These are phyloP conservation scores for Barnettozyma wickerhamii DNA, from an alignment of 805 yeast species.

Conservation along the genomic window DNA sequence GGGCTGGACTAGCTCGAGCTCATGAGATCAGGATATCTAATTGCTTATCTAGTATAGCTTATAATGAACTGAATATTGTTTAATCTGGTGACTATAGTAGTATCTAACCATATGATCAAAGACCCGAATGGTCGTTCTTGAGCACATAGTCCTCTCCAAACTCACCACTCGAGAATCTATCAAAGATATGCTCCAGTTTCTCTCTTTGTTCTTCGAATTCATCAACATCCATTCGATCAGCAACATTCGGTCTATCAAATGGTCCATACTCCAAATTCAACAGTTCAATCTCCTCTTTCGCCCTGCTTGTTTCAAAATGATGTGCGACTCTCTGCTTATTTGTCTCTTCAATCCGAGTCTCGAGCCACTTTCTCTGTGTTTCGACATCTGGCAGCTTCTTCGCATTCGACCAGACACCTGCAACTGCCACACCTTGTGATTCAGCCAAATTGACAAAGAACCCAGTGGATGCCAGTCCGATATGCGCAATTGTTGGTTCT, in stretches of 20 bases:
- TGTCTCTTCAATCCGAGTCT: not conserved
- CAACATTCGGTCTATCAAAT: not conserved
- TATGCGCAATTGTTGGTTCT: conserved; percentile 35
- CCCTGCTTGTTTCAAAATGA: not conserved
- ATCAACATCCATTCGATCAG: not conserved
- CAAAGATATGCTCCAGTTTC: not conserved
- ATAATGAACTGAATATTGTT: no score
- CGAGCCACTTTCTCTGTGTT: conserved; percentile 4
- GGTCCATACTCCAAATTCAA: not conserved
- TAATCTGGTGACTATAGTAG: no score
- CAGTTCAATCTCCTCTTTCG: not conserved
- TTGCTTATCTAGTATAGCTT: no score
- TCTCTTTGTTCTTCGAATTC: not conserved
- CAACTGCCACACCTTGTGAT: conserved; percentile 6
- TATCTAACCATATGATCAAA: no score
- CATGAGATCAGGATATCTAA: no score
- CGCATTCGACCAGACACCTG: conserved; percentile 9
- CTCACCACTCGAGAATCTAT: not conserved
- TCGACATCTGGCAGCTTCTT: conserved; percentile 3
- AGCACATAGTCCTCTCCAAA: conserved; percentile 1
- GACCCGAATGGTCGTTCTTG: conserved; percentile 1
- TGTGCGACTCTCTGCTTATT: conserved; percentile 1
- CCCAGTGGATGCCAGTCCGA: conserved; percentile 23
- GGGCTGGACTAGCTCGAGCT: no score
- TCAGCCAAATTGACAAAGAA: conserved; percentile 5